Evolutionary conservation across 2,329 filamentous ascomycete species (phyloP).

Genomic region (Clarireedia hainanense): DNA sequence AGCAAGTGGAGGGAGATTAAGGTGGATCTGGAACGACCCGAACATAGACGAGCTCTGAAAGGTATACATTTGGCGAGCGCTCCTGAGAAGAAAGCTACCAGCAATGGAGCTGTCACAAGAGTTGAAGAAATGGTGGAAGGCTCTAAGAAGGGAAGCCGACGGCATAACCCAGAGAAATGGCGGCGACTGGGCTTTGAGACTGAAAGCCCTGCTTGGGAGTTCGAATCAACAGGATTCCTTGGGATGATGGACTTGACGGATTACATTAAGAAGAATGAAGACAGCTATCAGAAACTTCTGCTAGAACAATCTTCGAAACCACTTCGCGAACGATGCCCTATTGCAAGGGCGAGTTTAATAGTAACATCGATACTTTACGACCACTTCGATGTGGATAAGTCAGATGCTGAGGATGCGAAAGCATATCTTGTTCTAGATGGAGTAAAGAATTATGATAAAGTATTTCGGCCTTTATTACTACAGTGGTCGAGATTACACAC

Average conservation of each 20-base stretch:
- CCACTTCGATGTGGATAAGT: slow-evolving; percentile 87
- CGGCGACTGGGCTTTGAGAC: slow-evolving; percentile 83
- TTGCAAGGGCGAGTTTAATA: slow-evolving; percentile 78
- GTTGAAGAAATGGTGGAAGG: slow-evolving; percentile 32
- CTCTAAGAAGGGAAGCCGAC: slow-evolving; percentile 51
- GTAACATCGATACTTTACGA: slow-evolving; percentile 87
- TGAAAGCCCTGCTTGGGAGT: slow-evolving; percentile 80
- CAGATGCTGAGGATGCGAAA: slow-evolving; percentile 70
- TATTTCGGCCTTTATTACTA: slow-evolving; percentile 79
- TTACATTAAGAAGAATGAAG: slow-evolving; percentile 85
- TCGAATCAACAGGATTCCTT: slow-evolving; percentile 76
- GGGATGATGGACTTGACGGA: slow-evolving; percentile 98
- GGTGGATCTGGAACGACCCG: slow-evolving; percentile 77
- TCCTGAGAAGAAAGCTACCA: slow-evolving; percentile 47
- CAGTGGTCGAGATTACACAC: slow-evolving; percentile 92
- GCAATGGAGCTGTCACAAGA: slow-evolving; percentile 22
- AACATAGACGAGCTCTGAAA: slow-evolving; percentile 73
- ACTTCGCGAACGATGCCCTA: slow-evolving; percentile 67
- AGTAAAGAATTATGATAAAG: slow-evolving; percentile 69
- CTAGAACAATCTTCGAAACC: slow-evolving; percentile 78
- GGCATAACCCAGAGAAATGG: slow-evolving; percentile 89
- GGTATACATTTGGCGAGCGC: slow-evolving; percentile 77
- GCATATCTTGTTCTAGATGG: slow-evolving; percentile 68
- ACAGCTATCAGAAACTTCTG: slow-evolving; percentile 84
- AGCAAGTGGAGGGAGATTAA: slow-evolving; percentile 80